Conservation (phyloP, 78 protist species). For the Dictyostelium citrinum region DNA sequence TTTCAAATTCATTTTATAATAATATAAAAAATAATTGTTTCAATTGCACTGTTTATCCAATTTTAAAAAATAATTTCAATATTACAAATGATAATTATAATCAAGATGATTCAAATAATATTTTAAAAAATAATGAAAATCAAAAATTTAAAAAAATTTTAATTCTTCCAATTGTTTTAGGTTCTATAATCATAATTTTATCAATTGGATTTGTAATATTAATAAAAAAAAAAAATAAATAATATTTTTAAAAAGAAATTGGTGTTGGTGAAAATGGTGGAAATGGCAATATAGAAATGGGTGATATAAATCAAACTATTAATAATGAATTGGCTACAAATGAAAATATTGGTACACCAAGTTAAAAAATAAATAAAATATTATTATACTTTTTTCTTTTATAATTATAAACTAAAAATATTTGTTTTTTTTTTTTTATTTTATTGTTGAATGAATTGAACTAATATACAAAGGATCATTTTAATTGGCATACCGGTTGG, state of each 20-base stretch:
- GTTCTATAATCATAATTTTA: not conserved
- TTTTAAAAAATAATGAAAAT: not conserved
- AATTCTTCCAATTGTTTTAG: not conserved
- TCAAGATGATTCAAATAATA: not conserved
- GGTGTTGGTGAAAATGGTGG: not conserved
- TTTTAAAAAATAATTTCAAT: no score
- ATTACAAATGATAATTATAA: not conserved
- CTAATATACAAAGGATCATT: slow-evolving; percentile 7
- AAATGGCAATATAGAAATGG: not conserved
- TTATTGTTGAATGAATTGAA: slow-evolving; percentile 5
- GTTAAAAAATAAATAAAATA: no score
- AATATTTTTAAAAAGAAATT: not conserved
- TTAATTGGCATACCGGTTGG: slow-evolving; percentile 74
- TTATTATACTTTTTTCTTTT: no score
- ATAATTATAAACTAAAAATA: no score
- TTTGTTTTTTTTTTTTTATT: not conserved
- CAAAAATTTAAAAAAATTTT: not conserved
- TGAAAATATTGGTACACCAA: not conserved
- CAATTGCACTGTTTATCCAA: not conserved
- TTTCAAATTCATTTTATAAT: no score
- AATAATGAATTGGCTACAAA: not conserved
- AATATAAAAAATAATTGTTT: no score
- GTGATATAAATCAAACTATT: not conserved
- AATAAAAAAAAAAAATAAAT: no score
- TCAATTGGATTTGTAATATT: not conserved